Evolutionary conservation across 495 filamentous ascomycete genomes (phyloP).

Genomic region (Penicillium dipodomyicola): DNA sequence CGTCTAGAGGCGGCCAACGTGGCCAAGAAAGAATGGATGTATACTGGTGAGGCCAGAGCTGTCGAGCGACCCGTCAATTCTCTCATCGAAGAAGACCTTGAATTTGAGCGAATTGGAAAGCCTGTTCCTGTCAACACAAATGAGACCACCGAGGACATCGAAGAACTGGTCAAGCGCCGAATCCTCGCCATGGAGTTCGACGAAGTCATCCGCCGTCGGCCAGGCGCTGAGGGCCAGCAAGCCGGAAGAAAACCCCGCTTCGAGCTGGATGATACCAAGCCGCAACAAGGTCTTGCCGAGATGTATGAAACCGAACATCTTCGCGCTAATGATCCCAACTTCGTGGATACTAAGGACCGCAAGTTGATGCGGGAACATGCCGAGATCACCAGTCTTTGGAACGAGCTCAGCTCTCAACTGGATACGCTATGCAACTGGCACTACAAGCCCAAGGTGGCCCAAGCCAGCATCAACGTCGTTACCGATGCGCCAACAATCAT

Average conservation of each 20-base stretch:
- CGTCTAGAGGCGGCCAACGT: slow-evolving; percentile 85
- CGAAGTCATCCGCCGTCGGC: slow-evolving; percentile 81
- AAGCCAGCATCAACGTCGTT: slow-evolving; percentile 76
- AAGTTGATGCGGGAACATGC: slow-evolving; percentile 77
- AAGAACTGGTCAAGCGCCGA: slow-evolving; percentile 89
- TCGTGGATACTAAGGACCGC: slow-evolving; percentile 76
- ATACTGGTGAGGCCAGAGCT: slow-evolving; percentile 85
- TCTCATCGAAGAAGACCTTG: slow-evolving; percentile 88
- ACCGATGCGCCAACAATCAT: slow-evolving; percentile 82
- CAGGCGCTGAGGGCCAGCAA: slow-evolving; percentile 43
- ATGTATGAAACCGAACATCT: slow-evolving; percentile 93
- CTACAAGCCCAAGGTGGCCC: slow-evolving; percentile 84
- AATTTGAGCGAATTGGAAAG: slow-evolving; percentile 95
- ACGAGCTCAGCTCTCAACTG: slow-evolving; percentile 71
- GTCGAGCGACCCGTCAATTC: slow-evolving; percentile 83
- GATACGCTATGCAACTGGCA: slow-evolving; percentile 92
- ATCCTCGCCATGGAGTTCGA: slow-evolving; percentile 92
- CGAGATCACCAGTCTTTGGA: slow-evolving; percentile 85
- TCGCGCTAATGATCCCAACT: slow-evolving; percentile 70
- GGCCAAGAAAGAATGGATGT: slow-evolving; percentile 86
- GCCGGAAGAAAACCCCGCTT: slow-evolving; percentile 65
- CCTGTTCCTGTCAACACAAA: slow-evolving; percentile 91
- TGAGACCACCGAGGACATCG: slow-evolving; percentile 90
- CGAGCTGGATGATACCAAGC: slow-evolving; percentile 85
- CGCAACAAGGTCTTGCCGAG: slow-evolving; percentile 82